These are phyloP conservation scores for Diaporthe sp. DNA, from an alignment of 2,329 filamentous ascomycete species.

Conservation along the genomic window DNA sequence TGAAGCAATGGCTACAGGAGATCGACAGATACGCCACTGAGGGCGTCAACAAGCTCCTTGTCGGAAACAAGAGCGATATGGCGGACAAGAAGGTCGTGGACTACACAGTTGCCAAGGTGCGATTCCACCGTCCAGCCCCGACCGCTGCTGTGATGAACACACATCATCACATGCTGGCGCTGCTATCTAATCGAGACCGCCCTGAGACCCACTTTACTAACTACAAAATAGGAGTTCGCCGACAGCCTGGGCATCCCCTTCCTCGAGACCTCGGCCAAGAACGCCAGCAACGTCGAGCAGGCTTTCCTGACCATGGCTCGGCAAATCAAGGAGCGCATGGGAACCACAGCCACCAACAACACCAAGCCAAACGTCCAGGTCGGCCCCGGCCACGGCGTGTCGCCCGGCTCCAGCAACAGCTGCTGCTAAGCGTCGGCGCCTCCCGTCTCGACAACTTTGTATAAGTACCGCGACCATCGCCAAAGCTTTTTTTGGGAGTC, in stretches of 20 bases:
- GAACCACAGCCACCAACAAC: conserved; percentile 94
- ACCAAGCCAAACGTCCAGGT: conserved; percentile 99
- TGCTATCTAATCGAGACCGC: conserved; percentile 29
- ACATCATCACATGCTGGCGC: conserved; percentile 38
- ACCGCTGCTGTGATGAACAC: conserved; percentile 24
- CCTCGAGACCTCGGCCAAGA: conserved; percentile 99
- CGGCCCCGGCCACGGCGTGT: conserved; percentile 92
- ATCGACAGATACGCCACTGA: conserved; percentile 99
- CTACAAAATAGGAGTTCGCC: conserved; percentile 84
- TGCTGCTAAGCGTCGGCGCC: conserved; percentile 81
- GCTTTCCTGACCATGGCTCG: conserved; percentile 99
- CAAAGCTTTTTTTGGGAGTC: conserved; percentile 31
- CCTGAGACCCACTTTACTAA: conserved; percentile 37
- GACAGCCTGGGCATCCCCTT: conserved; percentile 99
- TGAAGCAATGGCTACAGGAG: conserved; percentile 99
- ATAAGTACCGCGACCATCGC: conserved; percentile 39
- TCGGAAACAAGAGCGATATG: conserved; percentile 99
- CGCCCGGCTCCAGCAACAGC: conserved; percentile 85
- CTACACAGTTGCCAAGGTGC: conserved; percentile 98
- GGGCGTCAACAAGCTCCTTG: conserved; percentile 98
- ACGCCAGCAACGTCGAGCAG: conserved; percentile 99
- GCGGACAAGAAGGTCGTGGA: conserved; percentile 99
- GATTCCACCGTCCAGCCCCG: conserved; percentile 46
- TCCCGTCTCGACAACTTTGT: conserved; percentile 37
- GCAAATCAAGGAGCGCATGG: conserved; percentile 99